phyloP scores from a whole-genome alignment of 192 early-diverging fungal genomes.

The Obelidium mucronatum region DNA sequence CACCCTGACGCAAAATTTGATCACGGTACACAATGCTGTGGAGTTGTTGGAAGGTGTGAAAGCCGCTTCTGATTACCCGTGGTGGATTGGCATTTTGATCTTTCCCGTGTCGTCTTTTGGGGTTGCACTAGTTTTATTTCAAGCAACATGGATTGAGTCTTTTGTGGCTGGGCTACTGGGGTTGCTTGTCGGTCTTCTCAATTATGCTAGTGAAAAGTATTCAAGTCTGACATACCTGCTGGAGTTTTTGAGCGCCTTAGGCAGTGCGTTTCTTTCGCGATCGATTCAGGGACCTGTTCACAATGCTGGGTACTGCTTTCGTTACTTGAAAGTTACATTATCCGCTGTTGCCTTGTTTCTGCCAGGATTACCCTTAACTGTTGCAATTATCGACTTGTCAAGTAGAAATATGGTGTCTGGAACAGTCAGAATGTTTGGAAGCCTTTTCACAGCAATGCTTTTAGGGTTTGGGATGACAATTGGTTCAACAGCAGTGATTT shows the following conservation, averaged over 20 bases:
- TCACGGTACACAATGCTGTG: conserved; percentile 43
- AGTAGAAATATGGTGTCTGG: conserved; percentile 90
- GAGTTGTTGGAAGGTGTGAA: conserved; percentile 42
- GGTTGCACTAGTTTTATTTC: conserved; percentile 49
- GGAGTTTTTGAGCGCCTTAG: conserved; percentile 45
- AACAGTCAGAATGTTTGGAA: conserved; percentile 78
- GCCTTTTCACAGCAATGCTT: conserved; percentile 77
- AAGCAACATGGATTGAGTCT: conserved; percentile 48
- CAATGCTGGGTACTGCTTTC: conserved; percentile 12
- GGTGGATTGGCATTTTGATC: conserved; percentile 31
- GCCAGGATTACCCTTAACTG: conserved; percentile 80
- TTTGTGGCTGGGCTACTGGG: conserved; percentile 37
- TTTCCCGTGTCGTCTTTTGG: conserved; percentile 47
- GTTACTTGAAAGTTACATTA: conserved; percentile 41
- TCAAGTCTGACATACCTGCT: conserved; percentile 44
- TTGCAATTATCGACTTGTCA: conserved; percentile 85
- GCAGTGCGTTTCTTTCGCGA: conserved; percentile 35
- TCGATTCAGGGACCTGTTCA: conserved; percentile 11
- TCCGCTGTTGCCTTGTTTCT: conserved; percentile 46
- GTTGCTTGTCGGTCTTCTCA: conserved; percentile 40
- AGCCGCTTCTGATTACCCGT: conserved; percentile 12
- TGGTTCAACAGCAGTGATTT: conserved; percentile 32
- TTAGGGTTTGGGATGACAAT: conserved; percentile 50
- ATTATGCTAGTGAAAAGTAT: conserved; percentile 34
- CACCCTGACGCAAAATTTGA: conserved; percentile 37